Evolutionary conservation across 331 rosid genomes (phyloP).

Genomic region (Quercus tomentella): DNA sequence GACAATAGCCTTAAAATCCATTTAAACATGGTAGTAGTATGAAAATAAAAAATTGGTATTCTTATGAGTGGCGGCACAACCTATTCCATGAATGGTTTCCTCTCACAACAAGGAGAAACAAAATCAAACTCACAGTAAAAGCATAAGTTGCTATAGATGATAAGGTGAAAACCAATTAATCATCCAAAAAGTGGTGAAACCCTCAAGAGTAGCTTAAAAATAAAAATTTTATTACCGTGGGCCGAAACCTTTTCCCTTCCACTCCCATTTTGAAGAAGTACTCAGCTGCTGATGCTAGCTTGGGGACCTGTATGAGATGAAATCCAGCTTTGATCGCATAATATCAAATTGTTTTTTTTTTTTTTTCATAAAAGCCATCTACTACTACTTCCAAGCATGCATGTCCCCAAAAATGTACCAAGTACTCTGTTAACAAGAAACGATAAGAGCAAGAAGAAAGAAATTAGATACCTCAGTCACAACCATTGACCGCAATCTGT

Average conservation of each 20-base stretch:
- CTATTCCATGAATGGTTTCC: not conserved
- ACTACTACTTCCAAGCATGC: constrained; percentile 10
- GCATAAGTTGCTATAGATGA: not conserved
- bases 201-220: not conserved
- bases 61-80: not conserved
- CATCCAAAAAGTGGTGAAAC: not conserved
- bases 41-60: not conserved
- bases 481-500: constrained; percentile 72
- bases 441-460: not conserved
- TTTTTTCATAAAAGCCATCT: not conserved
- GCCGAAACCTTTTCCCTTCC: constrained; percentile 98
- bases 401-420: not conserved
- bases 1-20: not conserved
- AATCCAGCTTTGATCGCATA: constrained; percentile 3
- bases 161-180: not conserved
- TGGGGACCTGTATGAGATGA: constrained; percentile 68
- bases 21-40: not conserved
- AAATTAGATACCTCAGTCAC: constrained; percentile 70
- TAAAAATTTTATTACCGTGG: constrained; percentile 61
- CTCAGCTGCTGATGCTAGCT: constrained; percentile 97
- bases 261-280: constrained; percentile 94
- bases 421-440: not conserved
- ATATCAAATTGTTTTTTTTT: not conserved
- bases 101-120: not conserved
- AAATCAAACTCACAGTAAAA: not conserved